These are phyloP conservation scores for Silene coronaria DNA, from an alignment of 179 eudicot genomes.

Conservation along the genomic window DNA sequence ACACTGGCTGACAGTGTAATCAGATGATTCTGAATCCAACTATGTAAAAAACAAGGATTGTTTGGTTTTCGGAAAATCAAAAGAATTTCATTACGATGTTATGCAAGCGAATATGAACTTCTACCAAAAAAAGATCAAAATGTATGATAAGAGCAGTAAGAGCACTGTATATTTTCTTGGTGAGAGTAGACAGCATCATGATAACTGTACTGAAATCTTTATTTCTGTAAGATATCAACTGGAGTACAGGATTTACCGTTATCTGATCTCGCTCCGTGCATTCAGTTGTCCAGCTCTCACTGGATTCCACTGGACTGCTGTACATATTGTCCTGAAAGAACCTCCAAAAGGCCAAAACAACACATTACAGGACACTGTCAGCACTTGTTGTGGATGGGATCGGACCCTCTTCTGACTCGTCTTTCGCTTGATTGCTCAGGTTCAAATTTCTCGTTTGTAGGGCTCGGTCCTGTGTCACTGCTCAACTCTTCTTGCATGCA, in stretches of 20 bases:
- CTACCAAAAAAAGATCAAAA: slow-evolving; percentile 26
- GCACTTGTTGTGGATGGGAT: slow-evolving; percentile 69
- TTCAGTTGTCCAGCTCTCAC: slow-evolving; percentile 19
- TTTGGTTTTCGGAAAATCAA: neutral
- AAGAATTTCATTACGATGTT: slow-evolving; percentile 20
- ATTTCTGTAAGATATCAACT: slow-evolving; percentile 17
- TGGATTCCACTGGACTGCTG: slow-evolving; percentile 32
- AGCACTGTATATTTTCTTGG: slow-evolving; percentile 24
- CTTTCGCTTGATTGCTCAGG: slow-evolving; percentile 56
- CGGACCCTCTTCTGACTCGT: slow-evolving; percentile 64
- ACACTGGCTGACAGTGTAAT: no score
- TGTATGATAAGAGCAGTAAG: slow-evolving; percentile 24
- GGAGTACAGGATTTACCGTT: slow-evolving; percentile 21
- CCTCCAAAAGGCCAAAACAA: slow-evolving; percentile 20
- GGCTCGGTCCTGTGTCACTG: slow-evolving; percentile 31
- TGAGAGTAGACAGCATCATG: slow-evolving; percentile 25
- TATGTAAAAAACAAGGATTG: neutral
- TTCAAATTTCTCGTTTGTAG: slow-evolving; percentile 44
- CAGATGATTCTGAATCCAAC: neutral
- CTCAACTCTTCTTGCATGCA: slow-evolving; percentile 35
- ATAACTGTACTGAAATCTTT: slow-evolving; percentile 26
- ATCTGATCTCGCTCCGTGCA: slow-evolving; percentile 23
- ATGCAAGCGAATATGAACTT: slow-evolving; percentile 29
- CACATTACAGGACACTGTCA: slow-evolving; percentile 26
- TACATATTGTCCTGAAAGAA: slow-evolving; percentile 28